Evolutionary conservation across 2,329 filamentous ascomycete species (phyloP), one percentile per base, ranked within the genome.

Genomic region (Colletotrichum tropicale): DNA sequence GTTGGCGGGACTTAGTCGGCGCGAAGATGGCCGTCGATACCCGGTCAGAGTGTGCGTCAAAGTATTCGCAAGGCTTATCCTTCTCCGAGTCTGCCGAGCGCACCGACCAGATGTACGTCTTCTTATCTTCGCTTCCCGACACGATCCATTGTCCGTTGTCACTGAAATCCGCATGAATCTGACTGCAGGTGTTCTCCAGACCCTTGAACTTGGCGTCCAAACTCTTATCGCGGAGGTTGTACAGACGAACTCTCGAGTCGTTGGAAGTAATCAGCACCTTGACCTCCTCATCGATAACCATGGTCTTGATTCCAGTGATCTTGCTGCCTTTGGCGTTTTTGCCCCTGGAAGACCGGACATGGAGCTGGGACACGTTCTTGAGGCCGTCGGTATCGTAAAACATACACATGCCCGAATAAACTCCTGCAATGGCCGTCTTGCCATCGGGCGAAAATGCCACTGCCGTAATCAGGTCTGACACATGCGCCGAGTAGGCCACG

Each of bases 271-370:
- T 93, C 8, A 99, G 87, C 4, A 99, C 87, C 81, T 98, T 98
- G 66, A 95, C 90, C 69, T 96, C 94, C 1, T 91, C 91, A 43
- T 90, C 90, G 65, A 92, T 87, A 18, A 87, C 84, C 78, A 93
- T 92, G 0, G 95, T 94, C 81, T 96, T 93, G 69, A 99, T 98
- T 8, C 96, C 96, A 0, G 97, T 98, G 79, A 99, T 98, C 83
- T 99, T 99, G 86, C 96, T 98, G 8, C 96, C 96, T 83, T 98
- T 98, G 6, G 96, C 94, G 81, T 98, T 98, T 82, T 96, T 96
- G 4, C 97, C 96, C 75, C 96, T 91, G 0, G 95, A 95, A 1
- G 96, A 98, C 60, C 96, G 93, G n/a, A 98, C 96, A 78, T 98
- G 96, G 34, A 98, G 93, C 82, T 98, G 96, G 2, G 94, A 94